phyloP scores from a whole-genome alignment of 257 asterid genomes.

The Marsdenia floribunda region DNA sequence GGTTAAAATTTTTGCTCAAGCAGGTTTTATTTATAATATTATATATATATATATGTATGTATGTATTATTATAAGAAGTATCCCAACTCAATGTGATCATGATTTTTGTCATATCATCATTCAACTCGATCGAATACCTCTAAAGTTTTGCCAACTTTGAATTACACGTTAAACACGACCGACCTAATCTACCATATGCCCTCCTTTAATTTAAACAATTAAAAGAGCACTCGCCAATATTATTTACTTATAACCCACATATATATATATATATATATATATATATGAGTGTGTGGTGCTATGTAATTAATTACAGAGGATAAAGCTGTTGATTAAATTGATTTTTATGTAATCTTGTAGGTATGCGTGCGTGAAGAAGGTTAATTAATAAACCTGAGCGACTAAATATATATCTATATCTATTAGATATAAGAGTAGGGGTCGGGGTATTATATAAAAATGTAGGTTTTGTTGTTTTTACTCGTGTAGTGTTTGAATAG shows the following conservation, averaged over 20 bases:
- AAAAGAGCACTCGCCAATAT: too few relatives aligned
- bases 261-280: background rate
- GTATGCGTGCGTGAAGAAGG: background rate
- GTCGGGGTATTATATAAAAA: background rate
- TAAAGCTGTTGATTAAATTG: background rate
- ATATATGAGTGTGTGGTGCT: too few relatives aligned
- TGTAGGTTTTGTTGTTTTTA: constrained; percentile 8
- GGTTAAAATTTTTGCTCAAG: background rate
- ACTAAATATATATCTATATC: background rate
- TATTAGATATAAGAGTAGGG: constrained; percentile 1
- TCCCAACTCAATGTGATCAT: constrained; percentile 39
- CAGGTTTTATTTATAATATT: background rate
- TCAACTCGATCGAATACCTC: constrained; percentile 13
- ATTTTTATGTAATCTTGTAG: background rate
- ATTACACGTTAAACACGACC: background rate
- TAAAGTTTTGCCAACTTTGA: constrained; percentile 18
- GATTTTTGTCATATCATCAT: constrained; percentile 24
- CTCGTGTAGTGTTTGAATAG: background rate
- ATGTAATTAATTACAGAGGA: too few relatives aligned
- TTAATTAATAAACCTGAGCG: background rate
- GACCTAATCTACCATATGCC: constrained; percentile 1
- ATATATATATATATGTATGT: too few relatives aligned
- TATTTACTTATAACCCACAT: background rate
- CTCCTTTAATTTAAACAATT: too few relatives aligned
- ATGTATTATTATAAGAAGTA: constrained; percentile 8